A percentile compares a stretch with the other conserved stretches of the same genome.
These are phyloP conservation scores for Acanthamoeba castellanii DNA, from an alignment of 208 protist species.

Conservation along the genomic window DNA sequence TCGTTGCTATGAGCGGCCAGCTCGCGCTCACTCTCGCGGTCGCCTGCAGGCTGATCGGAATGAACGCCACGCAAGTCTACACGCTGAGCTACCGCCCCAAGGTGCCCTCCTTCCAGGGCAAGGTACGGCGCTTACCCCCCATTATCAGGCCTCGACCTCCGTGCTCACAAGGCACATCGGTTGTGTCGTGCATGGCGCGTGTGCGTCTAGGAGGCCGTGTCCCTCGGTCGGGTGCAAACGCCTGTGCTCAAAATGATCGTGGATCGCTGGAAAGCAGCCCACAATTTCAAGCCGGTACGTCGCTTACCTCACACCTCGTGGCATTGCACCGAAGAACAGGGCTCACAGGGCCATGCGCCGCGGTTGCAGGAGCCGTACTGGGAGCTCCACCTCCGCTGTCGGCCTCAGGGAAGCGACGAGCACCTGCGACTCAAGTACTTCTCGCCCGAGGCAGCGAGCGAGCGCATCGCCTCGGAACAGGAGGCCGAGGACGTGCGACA, in stretches of 20 bases:
- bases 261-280: slow-evolving; percentile 35
- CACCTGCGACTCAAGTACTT: slow-evolving; percentile 66
- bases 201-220: not conserved
- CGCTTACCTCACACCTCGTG: not conserved
- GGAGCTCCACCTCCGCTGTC: slow-evolving; percentile 37
- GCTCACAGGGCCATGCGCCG: not conserved
- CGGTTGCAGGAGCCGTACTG: slow-evolving; percentile 47
- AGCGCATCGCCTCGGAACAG: slow-evolving; percentile 45
- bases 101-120: slow-evolving; percentile 62
- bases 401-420: slow-evolving; percentile 12
- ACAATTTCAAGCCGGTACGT: slow-evolving; percentile 53
- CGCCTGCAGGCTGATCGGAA: slow-evolving; percentile 46
- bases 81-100: slow-evolving; percentile 65
- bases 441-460: slow-evolving; percentile 1
- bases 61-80: slow-evolving; percentile 74
- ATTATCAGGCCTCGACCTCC: not conserved
- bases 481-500: slow-evolving; percentile 43
- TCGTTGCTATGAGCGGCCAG: not conserved
- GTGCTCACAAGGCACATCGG: not conserved
- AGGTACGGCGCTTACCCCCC: not conserved
- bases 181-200: not conserved
- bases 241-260: slow-evolving; percentile 71
- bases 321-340: too few relatives aligned
- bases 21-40: not conserved
- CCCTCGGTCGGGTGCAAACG: slow-evolving; percentile 70